Conservation (phyloP, 148 eudicot genomes). For the Spergularia bocconei region DNA sequence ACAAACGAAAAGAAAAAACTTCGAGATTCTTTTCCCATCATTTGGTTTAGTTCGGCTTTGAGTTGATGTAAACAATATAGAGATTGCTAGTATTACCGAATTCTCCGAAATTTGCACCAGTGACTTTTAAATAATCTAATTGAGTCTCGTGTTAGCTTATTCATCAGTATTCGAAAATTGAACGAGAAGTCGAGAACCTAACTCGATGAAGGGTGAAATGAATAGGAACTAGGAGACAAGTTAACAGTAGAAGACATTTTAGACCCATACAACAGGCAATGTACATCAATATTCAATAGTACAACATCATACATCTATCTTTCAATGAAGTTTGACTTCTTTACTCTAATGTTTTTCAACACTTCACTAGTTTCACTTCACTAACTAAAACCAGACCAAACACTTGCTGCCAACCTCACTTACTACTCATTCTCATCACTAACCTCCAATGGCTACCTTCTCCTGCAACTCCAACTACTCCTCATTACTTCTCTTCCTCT, state of each 20-base stretch:
- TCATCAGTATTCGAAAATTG: too few relatives aligned
- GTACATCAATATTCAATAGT: background rate
- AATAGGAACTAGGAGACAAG: too few relatives aligned
- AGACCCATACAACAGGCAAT: conserved; percentile 13
- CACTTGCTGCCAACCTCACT: conserved; percentile 32
- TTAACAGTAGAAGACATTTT: too few relatives aligned
- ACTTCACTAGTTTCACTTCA: background rate
- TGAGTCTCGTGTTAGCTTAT: too few relatives aligned
- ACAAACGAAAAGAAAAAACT: background rate
- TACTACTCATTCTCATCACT: conserved; percentile 19
- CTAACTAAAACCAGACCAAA: conserved; percentile 25
- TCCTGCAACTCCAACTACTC: conserved; percentile 24
- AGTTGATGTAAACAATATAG: too few relatives aligned
- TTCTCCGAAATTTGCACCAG: too few relatives aligned
- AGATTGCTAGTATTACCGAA: too few relatives aligned
- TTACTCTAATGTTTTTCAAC: background rate
- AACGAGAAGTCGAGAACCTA: too few relatives aligned
- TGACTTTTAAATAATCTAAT: too few relatives aligned
- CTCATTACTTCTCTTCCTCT: conserved; percentile 25
- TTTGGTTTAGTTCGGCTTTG: too few relatives aligned
- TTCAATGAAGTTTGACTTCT: conserved; percentile 23
- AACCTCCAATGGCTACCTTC: conserved; percentile 62
- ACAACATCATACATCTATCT: background rate
- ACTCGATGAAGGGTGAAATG: too few relatives aligned
- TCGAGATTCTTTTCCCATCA: too few relatives aligned